Evolutionary conservation across 148 eudicot genomes (phyloP).

Genomic region (Gaultheria prostrata): DNA sequence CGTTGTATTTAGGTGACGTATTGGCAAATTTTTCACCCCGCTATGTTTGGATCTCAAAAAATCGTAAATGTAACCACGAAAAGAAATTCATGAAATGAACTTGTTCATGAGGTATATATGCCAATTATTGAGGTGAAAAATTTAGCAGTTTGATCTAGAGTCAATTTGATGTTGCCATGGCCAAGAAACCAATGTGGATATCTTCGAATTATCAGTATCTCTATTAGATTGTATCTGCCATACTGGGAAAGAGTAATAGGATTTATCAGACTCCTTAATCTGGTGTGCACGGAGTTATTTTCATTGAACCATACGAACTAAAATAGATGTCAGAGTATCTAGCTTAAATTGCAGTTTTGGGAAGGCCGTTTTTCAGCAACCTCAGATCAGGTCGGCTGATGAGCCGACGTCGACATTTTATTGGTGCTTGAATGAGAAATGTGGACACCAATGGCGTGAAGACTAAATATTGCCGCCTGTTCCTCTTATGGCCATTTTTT

Average conservation of each 20-base stretch:
- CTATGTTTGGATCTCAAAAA: too few species aligned
- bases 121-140: not conserved
- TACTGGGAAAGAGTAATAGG: not conserved
- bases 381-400: slow-evolving; percentile 81
- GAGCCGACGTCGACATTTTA: slow-evolving; percentile 76
- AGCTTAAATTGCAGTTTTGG: slow-evolving; percentile 8
- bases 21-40: too few species aligned
- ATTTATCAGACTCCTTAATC: too few species aligned
- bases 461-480: slow-evolving; percentile 29
- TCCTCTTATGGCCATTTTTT: not conserved
- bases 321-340: not conserved
- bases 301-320: not conserved
- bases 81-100: too few species aligned
- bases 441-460: slow-evolving; percentile 61
- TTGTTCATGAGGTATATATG: not conserved
- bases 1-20: too few species aligned
- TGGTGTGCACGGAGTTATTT: not conserved
- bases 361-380: slow-evolving; percentile 45
- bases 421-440: slow-evolving; percentile 47
- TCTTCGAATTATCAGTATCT: not conserved
- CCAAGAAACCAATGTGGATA: not conserved
- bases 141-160: not conserved
- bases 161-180: not conserved
- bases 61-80: too few species aligned
- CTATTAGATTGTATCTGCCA: not conserved